Percentiles rank a stretch among this genome's conserved stretches.
phyloP scores from a whole-genome alignment of 257 asterid genomes.

The Solanum tacnaense region DNA sequence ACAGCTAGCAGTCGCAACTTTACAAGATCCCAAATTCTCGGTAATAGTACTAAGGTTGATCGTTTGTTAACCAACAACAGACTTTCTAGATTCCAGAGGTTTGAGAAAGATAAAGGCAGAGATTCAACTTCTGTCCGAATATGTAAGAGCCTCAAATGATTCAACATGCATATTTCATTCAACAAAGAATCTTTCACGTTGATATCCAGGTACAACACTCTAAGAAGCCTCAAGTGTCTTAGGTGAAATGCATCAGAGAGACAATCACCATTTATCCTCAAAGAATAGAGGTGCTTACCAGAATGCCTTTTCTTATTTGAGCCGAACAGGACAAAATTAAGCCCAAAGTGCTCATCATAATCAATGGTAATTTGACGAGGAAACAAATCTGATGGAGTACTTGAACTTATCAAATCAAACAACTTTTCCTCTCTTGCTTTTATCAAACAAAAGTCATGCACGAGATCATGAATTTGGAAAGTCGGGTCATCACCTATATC shows the following conservation, averaged over 20 bases:
- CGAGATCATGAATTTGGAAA: too few species aligned
- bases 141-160: background rate
- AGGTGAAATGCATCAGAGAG: background rate
- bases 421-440: too few species aligned
- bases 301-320: background rate
- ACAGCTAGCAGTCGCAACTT: background rate
- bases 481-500: too few species aligned
- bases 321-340: background rate
- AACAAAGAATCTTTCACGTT: background rate
- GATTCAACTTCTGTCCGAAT: background rate
- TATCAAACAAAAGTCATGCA: too few species aligned
- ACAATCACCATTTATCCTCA: accelerated
- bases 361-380: too few species aligned
- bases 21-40: background rate
- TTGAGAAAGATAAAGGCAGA: background rate
- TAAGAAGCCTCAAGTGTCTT: background rate
- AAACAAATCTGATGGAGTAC: too few species aligned
- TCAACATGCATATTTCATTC: background rate
- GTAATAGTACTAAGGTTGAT: background rate
- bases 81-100: background rate
- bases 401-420: too few species aligned
- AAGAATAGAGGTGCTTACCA: background rate
- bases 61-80: background rate
- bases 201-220: accelerated
- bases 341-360: accelerated